phyloP scores from a whole-genome alignment of 2,329 filamentous ascomycete species.

The Alternaria arbusti region DNA sequence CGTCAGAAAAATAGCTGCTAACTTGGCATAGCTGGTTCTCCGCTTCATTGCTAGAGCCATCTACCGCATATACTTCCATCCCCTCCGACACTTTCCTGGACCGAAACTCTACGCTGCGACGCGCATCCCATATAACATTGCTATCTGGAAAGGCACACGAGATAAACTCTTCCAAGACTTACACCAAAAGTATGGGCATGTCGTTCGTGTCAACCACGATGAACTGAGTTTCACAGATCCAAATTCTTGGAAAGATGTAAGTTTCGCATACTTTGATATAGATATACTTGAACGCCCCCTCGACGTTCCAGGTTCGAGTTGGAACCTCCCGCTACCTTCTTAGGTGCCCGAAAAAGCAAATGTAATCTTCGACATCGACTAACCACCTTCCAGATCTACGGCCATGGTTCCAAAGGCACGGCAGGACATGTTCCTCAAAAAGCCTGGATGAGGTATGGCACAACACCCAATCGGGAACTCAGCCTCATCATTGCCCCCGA shows the following conservation, averaged over 20 bases:
- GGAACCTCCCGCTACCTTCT: background rate
- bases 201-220: constrained; percentile 51
- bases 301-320: background rate
- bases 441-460: constrained; percentile 35
- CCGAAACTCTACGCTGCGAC: constrained; percentile 47
- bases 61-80: constrained; percentile 48
- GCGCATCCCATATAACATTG: constrained; percentile 42
- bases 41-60: constrained; percentile 31
- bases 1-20: background rate
- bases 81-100: constrained; percentile 51
- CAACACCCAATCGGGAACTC: constrained; percentile 33
- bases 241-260: constrained; percentile 42
- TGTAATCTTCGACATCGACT: background rate
- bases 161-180: constrained; percentile 33
- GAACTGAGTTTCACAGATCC: constrained; percentile 50
- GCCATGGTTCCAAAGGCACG: constrained; percentile 31
- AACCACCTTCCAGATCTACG: constrained; percentile 24
- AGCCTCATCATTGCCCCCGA: constrained; percentile 41
- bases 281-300: background rate
- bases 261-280: background rate
- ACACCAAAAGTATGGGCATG: constrained; percentile 50
- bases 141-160: constrained; percentile 28
- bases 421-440: constrained; percentile 21
- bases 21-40: constrained; percentile 13
- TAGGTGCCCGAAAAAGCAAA: background rate